Percentiles rank a stretch among this genome's conserved stretches.
phyloP scores from a whole-genome alignment of 176 grass and related monocot genomes.

The Carex littledalei region DNA sequence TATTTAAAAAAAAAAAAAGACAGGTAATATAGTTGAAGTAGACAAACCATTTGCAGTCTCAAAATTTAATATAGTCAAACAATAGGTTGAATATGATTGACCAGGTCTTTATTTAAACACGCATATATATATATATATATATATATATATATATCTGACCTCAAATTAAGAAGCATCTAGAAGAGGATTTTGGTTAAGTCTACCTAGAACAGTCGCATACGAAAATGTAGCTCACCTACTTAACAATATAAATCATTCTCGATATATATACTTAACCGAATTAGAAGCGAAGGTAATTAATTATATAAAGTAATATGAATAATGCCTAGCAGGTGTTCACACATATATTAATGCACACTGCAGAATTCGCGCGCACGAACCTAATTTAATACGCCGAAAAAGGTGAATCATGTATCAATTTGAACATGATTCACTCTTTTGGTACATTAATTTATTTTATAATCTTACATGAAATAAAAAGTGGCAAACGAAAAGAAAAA shows the following conservation, averaged over 20 bases:
- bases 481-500: too few relatives aligned
- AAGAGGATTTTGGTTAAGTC: not conserved
- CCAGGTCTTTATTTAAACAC: not conserved
- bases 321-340: too few relatives aligned
- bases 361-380: too few relatives aligned
- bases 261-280: too few relatives aligned
- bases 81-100: not conserved
- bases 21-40: not conserved
- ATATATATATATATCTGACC: not conserved
- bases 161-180: not conserved
- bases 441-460: too few relatives aligned
- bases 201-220: not conserved
- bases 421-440: too few relatives aligned
- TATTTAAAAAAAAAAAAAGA: not conserved
- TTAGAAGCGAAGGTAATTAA: too few relatives aligned
- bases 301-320: too few relatives aligned
- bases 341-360: too few relatives aligned
- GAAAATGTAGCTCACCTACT: not conserved
- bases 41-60: not conserved
- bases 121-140: not conserved
- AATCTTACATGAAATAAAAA: too few relatives aligned
- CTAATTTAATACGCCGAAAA: too few relatives aligned
- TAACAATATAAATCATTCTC: not conserved
- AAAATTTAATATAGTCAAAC: not conserved
- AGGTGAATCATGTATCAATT: too few relatives aligned